Evolutionary conservation across 2,329 filamentous ascomycete species (phyloP).

Genomic region (Aspergillus transmontanensis): DNA sequence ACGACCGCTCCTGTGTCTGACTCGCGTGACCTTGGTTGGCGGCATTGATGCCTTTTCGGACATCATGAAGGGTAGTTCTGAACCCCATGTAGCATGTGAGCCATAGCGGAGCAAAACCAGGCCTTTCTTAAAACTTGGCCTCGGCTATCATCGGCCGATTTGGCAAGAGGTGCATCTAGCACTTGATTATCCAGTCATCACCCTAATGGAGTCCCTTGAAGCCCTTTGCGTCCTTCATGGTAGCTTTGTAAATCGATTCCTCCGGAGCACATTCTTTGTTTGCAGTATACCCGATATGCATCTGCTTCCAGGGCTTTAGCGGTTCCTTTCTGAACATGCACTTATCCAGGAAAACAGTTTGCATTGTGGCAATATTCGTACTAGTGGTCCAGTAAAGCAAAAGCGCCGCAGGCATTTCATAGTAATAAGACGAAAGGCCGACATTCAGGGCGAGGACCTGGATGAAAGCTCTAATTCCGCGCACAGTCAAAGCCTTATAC

Average conservation of each 20-base stretch:
- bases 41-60: not conserved
- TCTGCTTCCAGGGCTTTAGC: conserved; percentile 33
- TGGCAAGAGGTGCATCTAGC: not conserved
- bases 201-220: conserved; percentile 1
- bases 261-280: not conserved
- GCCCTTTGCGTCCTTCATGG: not conserved
- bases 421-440: conserved; percentile 32
- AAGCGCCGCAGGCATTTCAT: conserved; percentile 47
- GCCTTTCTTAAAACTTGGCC: not conserved
- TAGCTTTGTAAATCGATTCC: not conserved
- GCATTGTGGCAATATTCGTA: conserved; percentile 44
- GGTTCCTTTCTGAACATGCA: conserved; percentile 40
- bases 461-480: conserved; percentile 33
- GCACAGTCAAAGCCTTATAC: conserved; percentile 24
- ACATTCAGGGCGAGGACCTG: conserved; percentile 44
- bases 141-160: not conserved
- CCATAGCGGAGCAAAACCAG: not conserved
- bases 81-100: not conserved
- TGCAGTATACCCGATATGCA: conserved; percentile 31
- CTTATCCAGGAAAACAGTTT: conserved; percentile 42
- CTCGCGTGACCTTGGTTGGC: not conserved
- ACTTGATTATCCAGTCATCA: not conserved
- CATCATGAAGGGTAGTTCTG: not conserved
- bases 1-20: not conserved
- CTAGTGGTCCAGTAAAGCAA: conserved; percentile 56